Evolutionary conservation across 192 early-diverging fungal species (phyloP).

Genomic region (Coemansia sp.): DNA sequence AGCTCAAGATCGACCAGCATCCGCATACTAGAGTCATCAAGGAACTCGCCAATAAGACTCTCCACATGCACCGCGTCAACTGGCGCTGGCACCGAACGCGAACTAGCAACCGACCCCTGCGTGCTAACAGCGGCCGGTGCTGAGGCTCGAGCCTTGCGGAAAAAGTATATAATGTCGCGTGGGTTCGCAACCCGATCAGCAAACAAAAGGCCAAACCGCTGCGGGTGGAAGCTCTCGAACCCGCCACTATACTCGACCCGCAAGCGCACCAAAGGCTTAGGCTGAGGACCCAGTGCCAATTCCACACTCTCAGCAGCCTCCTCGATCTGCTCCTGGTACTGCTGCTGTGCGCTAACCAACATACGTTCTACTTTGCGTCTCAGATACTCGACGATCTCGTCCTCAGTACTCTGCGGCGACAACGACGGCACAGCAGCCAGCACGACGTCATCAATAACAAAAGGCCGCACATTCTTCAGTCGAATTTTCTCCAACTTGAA

Average conservation of each 20-base stretch:
- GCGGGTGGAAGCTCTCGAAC: constrained; percentile 81
- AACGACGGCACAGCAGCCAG: constrained; percentile 58
- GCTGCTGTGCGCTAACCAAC: constrained; percentile 64
- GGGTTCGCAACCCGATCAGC: constrained; percentile 84
- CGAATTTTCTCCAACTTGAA: constrained; percentile 77
- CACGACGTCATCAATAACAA: constrained; percentile 73
- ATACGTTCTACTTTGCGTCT: constrained; percentile 59
- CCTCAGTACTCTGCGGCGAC: constrained; percentile 57
- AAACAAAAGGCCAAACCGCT: constrained; percentile 82
- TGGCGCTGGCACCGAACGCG: constrained; percentile 59
- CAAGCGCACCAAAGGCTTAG: constrained; percentile 74
- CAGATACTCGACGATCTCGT: constrained; percentile 60
- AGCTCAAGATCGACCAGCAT: constrained; percentile 77
- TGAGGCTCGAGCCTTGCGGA: constrained; percentile 56
- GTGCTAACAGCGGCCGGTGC: neutral
- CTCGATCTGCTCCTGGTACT: constrained; percentile 59
- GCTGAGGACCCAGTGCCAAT: constrained; percentile 56
- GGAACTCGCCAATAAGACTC: constrained; percentile 73
- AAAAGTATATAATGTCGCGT: constrained; percentile 83
- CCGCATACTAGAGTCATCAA: constrained; percentile 67
- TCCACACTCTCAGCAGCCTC: constrained; percentile 20
- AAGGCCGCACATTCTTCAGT: constrained; percentile 83
- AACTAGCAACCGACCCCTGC: constrained; percentile 24
- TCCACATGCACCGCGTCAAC: constrained; percentile 73
- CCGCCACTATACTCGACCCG: constrained; percentile 89